Percentiles rank a stretch among this genome's conserved stretches.
Evolutionary conservation across 257 asterid species (phyloP).

Genomic region (Ocimum tenuiflorum): DNA sequence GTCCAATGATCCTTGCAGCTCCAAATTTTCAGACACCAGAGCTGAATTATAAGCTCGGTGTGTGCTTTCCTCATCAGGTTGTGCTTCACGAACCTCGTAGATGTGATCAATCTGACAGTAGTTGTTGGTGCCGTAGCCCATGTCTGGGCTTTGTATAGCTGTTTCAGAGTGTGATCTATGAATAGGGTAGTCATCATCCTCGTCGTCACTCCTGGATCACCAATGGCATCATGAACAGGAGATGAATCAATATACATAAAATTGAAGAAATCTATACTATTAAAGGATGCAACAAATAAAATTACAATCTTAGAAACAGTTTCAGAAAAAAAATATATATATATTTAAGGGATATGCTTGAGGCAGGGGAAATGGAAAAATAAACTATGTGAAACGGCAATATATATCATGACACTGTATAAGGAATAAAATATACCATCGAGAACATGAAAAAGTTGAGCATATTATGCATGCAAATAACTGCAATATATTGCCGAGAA

Average conservation of each 20-base stretch:
- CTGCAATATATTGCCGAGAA: no score
- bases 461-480: no score
- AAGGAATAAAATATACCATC: no score
- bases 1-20: conserved; percentile 27
- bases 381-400: no score
- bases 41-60: conserved; percentile 28
- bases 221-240: conserved; percentile 15
- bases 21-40: conserved; percentile 30
- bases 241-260: conserved; percentile 11
- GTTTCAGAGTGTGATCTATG: conserved; percentile 39
- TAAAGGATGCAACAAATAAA: conserved; percentile 1
- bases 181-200: conserved; percentile 50
- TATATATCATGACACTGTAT: no score
- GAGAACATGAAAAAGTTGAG: no score
- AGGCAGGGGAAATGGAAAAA: no score
- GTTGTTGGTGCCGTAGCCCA: conserved; percentile 27
- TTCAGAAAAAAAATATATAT: background rate
- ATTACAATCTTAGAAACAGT: background rate
- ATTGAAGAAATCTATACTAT: background rate
- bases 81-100: conserved; percentile 28
- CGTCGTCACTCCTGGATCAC: conserved; percentile 61
- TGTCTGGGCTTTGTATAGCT: conserved; percentile 23
- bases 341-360: background rate
- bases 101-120: conserved; percentile 31
- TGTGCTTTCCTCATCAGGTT: conserved; percentile 26